Percentiles rank a stretch among this genome's conserved stretches.
Conservation (phyloP, 768 basidiomycete species). For the Lactarius deliciosus region DNA sequence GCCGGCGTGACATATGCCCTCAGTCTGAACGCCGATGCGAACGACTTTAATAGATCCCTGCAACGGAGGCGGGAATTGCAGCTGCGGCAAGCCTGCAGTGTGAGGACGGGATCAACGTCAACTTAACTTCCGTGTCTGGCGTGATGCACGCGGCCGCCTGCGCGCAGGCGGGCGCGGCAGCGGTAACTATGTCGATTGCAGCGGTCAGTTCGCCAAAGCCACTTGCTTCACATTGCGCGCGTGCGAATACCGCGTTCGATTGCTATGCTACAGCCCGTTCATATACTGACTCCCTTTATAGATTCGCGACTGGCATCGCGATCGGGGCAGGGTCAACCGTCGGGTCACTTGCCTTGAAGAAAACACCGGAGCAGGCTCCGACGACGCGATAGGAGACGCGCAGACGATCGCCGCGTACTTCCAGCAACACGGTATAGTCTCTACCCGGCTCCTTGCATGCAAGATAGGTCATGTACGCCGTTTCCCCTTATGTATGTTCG, state of each 20-base stretch:
- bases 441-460: conserved; percentile 13
- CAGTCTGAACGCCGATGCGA: background rate
- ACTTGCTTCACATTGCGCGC: background rate
- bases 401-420: conserved; percentile 29
- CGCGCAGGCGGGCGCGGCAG: conserved; percentile 48
- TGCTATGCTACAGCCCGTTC: background rate
- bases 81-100: conserved; percentile 46
- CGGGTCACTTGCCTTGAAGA: background rate
- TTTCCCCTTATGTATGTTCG: background rate
- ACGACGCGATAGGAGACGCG: conserved; percentile 12
- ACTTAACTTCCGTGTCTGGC: conserved; percentile 52
- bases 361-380: background rate
- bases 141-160: conserved; percentile 58
- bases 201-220: conserved; percentile 40
- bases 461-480: conserved; percentile 23
- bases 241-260: background rate
- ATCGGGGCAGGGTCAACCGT: background rate
- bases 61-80: conserved; percentile 52
- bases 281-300: background rate
- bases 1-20: background rate
- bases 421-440: conserved; percentile 13
- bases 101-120: conserved; percentile 45
- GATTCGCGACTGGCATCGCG: conserved; percentile 22
- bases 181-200: conserved; percentile 51
- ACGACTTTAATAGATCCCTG: conserved; percentile 47